Evolutionary conservation across 2,329 filamentous ascomycete species (phyloP), one percentile per base, ranked within the genome.

Genomic region (Cercospora brassicicola): DNA sequence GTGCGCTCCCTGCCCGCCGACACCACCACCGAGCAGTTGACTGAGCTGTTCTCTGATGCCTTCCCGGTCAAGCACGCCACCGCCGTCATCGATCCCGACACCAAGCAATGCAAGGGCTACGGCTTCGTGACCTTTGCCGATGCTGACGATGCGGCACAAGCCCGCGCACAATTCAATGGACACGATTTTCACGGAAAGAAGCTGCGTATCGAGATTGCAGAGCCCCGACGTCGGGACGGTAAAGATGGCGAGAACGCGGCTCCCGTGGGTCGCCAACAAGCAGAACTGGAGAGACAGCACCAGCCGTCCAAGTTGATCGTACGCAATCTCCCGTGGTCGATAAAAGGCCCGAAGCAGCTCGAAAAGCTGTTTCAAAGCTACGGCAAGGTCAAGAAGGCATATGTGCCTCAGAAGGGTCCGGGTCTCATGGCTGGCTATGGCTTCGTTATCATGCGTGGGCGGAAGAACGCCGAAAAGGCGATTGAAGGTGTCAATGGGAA

Each of bases 111-210:
- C 13, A 91, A 92, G 77, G 94, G 95, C 18, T 99, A 93, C 79
- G 95, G 95, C 63, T 99, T 99, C 80, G 94, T 99, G 66, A 98
- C 95, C 2, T 95, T 99, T 76, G 92, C 94, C 74, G 95, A 99
- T 78, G 87, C 91, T 31, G 94, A 97, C 72, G 95, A 99, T 83
- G 94, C 94, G 11, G 84, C 89, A 72, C 87, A 90, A 71, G 96
- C 95, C 18, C 87, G 91, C 77, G 87, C 90, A 66, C 91, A 96
- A 78, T 87, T 97, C 76, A 88, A 97, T 79, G 91, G 92, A 70
- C 85, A 90, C 56, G 82, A 88, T 28, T 87, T 97, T 74, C 88
- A 93, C 60, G 94, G 94, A 20, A 89, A 90, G 74, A 92, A 91
- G 71, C 89, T 99, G 75, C 89, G 89, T 67, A 87, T 98, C 64